Base-by-base conservation (phyloP, 257 asterid species). In the Euphrasia confusa region DNA sequence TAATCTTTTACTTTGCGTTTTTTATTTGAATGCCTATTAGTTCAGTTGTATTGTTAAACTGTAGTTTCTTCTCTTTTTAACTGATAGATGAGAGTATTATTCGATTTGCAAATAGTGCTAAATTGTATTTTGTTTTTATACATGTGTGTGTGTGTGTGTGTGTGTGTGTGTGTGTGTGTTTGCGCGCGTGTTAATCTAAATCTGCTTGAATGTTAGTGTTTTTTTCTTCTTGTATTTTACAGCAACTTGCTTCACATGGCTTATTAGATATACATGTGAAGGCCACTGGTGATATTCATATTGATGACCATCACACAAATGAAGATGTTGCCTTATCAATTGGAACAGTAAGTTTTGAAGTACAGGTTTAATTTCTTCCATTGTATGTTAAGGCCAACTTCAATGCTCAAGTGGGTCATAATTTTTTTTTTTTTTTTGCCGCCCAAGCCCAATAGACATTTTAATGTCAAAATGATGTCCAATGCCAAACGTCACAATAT, bases 241-340 rank as follows among this genome's bases (percentile, higher is more conserved):
- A 88, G 95, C 96, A 91, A 88, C 86, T 91, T 63, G 94, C 98
- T 72, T 91, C 98, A 13, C 98, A 91, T 72, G 98, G 96, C 26
- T 76, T 88, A 66, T 88, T 91, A 39, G 83, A 88, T 33, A 81
- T 91, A 64, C 80, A 74, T 64, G 96, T 84, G 70, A 91, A 85
- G 70, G 96, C 98, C 32, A 69, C 78, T 58, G 98, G 96, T 39
- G 98, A 88, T 78, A 82, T 73, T 78, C 96, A 88, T 77, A 91
- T 88, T 14, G 98, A 88, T 77, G 98, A 91, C 71, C 96, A 91
- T 78, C 98, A 91, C 69, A 87, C 96, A 8, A 93, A 87, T 68
- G 99, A 87, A 83, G 97, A 88, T 71, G 88, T 85, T 48, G 96
- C 83, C 58, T 71, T 89, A 53, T 94, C 98, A 60, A 82, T 91